Conservation (phyloP, 192 early-diverging fungal species). For the Coemansia sp. region DNA sequence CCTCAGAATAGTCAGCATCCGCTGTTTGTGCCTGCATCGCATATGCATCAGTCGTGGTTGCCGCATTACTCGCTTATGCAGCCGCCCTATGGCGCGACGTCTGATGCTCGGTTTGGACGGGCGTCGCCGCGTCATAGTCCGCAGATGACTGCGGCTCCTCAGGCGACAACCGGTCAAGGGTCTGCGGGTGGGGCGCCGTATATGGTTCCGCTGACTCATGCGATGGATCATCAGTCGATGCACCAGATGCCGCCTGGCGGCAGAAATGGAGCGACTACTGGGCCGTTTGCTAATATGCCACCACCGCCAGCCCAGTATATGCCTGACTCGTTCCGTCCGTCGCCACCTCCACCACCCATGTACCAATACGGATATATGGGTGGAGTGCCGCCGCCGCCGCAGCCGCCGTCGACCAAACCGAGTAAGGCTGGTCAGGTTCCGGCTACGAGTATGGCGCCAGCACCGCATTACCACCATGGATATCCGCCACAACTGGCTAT, state of each 20-base stretch:
- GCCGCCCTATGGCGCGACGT: not conserved
- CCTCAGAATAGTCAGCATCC: not conserved
- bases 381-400: not conserved
- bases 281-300: not conserved
- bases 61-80: conserved; percentile 19
- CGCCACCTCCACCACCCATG: not conserved
- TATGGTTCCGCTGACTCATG: conserved; percentile 9
- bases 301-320: not conserved
- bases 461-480: conserved; percentile 1
- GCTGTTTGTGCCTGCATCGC: not conserved
- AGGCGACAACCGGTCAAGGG: not conserved
- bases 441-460: not conserved
- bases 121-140: conserved; percentile 19
- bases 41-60: conserved; percentile 17
- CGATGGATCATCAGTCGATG: conserved; percentile 4
- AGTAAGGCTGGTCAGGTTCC: not conserved
- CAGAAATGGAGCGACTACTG: not conserved
- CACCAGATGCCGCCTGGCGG: not conserved
- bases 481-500: conserved; percentile 6
- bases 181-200: conserved; percentile 3
- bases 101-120: not conserved
- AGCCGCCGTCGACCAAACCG: not conserved
- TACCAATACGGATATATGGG: not conserved
- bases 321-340: conserved; percentile 1
- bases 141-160: conserved; percentile 6